These are phyloP conservation scores for Fremontodendron californicum DNA, from an alignment of 345 rosid species.

Conservation along the genomic window DNA sequence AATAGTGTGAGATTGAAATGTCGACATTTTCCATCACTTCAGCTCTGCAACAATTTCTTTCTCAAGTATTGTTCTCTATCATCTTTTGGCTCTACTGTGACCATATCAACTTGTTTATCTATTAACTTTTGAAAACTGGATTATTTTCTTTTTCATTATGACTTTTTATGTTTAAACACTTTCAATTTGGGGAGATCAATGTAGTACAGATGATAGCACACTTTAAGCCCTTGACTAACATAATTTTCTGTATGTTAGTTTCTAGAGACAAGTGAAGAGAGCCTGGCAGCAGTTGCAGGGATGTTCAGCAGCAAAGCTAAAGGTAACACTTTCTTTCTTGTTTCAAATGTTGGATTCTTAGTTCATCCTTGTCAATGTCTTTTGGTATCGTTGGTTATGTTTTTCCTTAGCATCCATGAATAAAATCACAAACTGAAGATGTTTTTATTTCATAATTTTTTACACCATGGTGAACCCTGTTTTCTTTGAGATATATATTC, in stretches of 20 bases:
- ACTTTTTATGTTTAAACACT: constrained; percentile 8
- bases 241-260: constrained; percentile 37
- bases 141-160: background rate
- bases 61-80: background rate
- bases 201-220: background rate
- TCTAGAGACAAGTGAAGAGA: constrained; percentile 93
- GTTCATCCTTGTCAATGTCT: background rate
- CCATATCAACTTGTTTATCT: background rate
- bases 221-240: constrained; percentile 7
- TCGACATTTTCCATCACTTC: background rate
- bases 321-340: constrained; percentile 44
- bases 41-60: background rate
- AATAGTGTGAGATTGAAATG: background rate
- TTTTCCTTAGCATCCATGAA: background rate
- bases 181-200: background rate
- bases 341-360: constrained; percentile 1
- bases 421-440: background rate
- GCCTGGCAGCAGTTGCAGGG: constrained; percentile 95
- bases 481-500: background rate
- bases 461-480: background rate
- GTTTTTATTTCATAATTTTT: background rate
- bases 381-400: background rate
- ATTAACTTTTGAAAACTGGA: background rate
- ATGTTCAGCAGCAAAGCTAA: constrained; percentile 99
- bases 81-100: background rate